Percentiles rank a stretch among this genome's conserved stretches.
Evolutionary conservation across 495 filamentous ascomycete genomes (phyloP).

Genomic region (Niebla homalea): DNA sequence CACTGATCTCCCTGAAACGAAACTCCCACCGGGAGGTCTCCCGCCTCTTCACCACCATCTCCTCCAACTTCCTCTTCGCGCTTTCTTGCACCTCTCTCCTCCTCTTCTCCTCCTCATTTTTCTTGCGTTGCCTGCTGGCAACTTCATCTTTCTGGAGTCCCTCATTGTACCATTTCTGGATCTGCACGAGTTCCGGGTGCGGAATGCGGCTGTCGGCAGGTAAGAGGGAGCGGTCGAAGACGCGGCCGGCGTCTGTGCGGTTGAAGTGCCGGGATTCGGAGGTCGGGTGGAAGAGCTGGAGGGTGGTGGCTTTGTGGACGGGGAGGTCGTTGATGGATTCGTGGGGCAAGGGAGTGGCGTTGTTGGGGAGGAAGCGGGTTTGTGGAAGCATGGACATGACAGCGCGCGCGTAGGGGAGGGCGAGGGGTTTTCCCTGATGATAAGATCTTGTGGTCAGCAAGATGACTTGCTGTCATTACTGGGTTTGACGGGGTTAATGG

Average conservation of each 20-base stretch:
- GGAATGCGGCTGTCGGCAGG: constrained; percentile 79
- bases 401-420: constrained; percentile 60
- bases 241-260: constrained; percentile 74
- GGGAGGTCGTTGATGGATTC: constrained; percentile 89
- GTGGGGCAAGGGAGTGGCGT: constrained; percentile 31
- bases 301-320: constrained; percentile 61
- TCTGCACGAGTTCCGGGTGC: constrained; percentile 65
- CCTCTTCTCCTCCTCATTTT: constrained; percentile 31
- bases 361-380: constrained; percentile 25
- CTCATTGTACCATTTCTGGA: constrained; percentile 19
- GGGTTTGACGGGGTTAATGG: background rate
- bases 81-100: constrained; percentile 24
- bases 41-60: constrained; percentile 37
- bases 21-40: constrained; percentile 63
- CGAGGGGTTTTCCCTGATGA: constrained; percentile 64
- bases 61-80: constrained; percentile 28
- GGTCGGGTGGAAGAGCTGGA: constrained; percentile 80
- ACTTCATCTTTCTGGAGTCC: constrained; percentile 25
- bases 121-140: constrained; percentile 26
- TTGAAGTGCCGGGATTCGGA: constrained; percentile 86
- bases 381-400: constrained; percentile 70
- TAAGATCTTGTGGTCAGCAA: background rate
- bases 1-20: constrained; percentile 54
- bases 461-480: background rate
- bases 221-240: constrained; percentile 60